Base-by-base conservation (phyloP, 345 rosid genomes). In the Bruguiera parviflora region DNA sequence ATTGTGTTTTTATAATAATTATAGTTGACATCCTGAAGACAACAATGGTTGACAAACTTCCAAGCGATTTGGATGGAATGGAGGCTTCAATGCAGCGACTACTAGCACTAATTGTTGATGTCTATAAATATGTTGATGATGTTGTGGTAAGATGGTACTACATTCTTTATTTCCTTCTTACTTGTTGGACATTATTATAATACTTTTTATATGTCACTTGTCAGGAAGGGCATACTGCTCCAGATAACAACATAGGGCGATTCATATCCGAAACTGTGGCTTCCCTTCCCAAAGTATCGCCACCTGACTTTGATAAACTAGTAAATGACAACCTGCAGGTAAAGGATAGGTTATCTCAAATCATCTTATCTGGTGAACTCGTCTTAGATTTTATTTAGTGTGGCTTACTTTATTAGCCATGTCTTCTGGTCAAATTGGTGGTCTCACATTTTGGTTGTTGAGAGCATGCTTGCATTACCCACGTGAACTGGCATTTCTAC, bases 11-110 rank as follows among this genome's bases (percentile, higher is more conserved):
- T 55, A 8, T 11, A 22, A 58, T 49, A 20, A 59, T 27, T 66
- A 70, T 71, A 92, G 99, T 79, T 65, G 97, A 92, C 73, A 77
- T 87, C 61, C 82, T 95, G 59, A 92, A 95, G 81, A 75, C 85
- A 21, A 84, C 89, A 28, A 52, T 74, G 2, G 90, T 86, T 19
- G 97, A 92, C 83, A 90, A 92, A 79, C 84, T 96, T 52, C 99
- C 99, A 20, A 85, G 73, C 71, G 99, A 90, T 87, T 81, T 96
- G 84, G 99, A 96, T 77, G 97, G 99, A 72, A 92, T 96, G 99
- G 98, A 92, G 82, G 80, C 85, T 68, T 81, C 96, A 25, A 85
- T 89, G 97, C 86, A 84, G 75, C 86, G 86, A 55, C 82, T 92
- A 15, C 71, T 89, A 67, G 80, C 86, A 74, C 66, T 92, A 39